Percentiles rank a stretch among this genome's conserved stretches.
Conservation (phyloP, 805 yeast species). For the Clavispora carvajalis region DNA sequence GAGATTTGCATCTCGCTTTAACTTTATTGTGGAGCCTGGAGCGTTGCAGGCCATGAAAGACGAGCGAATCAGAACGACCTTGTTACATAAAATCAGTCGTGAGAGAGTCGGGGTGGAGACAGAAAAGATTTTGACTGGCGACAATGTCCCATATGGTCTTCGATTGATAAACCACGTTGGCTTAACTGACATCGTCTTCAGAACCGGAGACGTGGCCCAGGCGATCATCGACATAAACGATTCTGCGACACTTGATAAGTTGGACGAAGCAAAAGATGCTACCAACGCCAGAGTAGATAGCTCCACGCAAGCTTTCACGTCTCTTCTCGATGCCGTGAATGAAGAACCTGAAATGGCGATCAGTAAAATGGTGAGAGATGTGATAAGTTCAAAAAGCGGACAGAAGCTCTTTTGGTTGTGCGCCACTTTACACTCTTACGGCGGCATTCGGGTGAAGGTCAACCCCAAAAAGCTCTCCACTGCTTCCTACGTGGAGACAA, state of each 20-base stretch:
- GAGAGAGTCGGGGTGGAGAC: conserved; percentile 89
- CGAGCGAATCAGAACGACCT: conserved; percentile 49
- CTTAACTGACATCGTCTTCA: conserved; percentile 56
- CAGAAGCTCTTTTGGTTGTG: conserved; percentile 42
- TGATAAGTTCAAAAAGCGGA: conserved; percentile 6
- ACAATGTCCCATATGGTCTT: conserved; percentile 60
- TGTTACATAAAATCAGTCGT: conserved; percentile 72
- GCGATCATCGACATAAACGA: conserved; percentile 16
- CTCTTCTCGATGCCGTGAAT: conserved; percentile 8
- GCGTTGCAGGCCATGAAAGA: conserved; percentile 63
- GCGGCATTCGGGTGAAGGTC: conserved; percentile 28
- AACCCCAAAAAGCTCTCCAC: conserved; percentile 33
- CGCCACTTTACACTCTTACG: conserved; percentile 48
- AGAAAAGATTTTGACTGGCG: conserved; percentile 66
- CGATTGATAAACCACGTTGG: conserved; percentile 49
- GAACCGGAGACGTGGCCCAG: conserved; percentile 20
- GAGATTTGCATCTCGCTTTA: conserved; percentile 78
- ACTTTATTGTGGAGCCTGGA: conserved; percentile 56
- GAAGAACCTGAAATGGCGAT: not conserved
- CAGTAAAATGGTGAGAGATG: conserved; percentile 1
- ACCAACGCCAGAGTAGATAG: conserved; percentile 15
- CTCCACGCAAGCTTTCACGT: conserved; percentile 19
- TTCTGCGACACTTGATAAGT: conserved; percentile 9
- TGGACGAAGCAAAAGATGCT: conserved; percentile 11
- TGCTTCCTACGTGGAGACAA: conserved; percentile 40